These are phyloP conservation scores for Limonium bicolor DNA, from an alignment of 148 eudicot genomes.

Conservation along the genomic window DNA sequence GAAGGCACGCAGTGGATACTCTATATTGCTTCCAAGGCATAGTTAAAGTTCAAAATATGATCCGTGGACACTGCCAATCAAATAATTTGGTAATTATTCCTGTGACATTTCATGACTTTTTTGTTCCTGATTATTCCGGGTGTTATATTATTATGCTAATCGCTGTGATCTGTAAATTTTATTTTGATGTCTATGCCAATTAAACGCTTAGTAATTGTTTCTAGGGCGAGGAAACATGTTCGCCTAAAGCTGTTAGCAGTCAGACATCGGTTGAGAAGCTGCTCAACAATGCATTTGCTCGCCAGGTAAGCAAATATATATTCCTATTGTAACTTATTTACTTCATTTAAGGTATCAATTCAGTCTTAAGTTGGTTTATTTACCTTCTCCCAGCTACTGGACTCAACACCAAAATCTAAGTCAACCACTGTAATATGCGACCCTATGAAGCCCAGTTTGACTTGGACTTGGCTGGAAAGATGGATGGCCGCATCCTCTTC, in stretches of 20 bases:
- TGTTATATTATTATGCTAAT: too few species aligned
- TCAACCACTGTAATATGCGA: slow-evolving; percentile 58
- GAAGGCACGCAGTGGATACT: slow-evolving; percentile 74
- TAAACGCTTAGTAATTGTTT: too few species aligned
- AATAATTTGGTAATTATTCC: slow-evolving; percentile 31
- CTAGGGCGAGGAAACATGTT: slow-evolving; percentile 28
- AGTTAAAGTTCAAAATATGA: slow-evolving; percentile 68
- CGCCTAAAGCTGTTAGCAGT: slow-evolving; percentile 15
- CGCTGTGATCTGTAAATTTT: too few species aligned
- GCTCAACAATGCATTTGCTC: slow-evolving; percentile 54
- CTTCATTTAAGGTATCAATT: too few species aligned
- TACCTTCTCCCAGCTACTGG: slow-evolving; percentile 79
- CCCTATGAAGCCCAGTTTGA: slow-evolving; percentile 45
- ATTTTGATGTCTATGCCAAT: too few species aligned
- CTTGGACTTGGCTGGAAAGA: slow-evolving; percentile 91
- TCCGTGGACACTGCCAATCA: slow-evolving; percentile 51
- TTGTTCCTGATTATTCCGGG: too few species aligned
- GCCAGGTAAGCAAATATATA: slow-evolving; percentile 45
- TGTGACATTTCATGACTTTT: too few species aligned
- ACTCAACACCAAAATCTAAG: slow-evolving; percentile 54
- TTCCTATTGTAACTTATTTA: too few species aligned
- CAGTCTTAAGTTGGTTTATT: too few species aligned
- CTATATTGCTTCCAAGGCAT: slow-evolving; percentile 78
- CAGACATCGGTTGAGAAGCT: slow-evolving; percentile 49
- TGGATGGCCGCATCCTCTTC: slow-evolving; percentile 64